phyloP scores from a whole-genome alignment of 2,329 filamentous ascomycete species.

The Colletotrichum echinochloae region DNA sequence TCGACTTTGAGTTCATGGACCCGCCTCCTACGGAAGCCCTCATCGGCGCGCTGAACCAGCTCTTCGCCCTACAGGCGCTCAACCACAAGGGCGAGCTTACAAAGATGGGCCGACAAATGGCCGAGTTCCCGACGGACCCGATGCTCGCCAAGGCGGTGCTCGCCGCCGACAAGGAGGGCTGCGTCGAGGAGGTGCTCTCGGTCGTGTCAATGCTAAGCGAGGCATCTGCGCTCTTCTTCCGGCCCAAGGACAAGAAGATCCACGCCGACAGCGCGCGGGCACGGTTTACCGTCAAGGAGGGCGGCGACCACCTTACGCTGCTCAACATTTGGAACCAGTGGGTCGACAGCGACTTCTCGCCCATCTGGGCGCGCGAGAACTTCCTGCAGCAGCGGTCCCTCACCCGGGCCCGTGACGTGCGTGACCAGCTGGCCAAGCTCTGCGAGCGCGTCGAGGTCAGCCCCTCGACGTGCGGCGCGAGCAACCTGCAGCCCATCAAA shows the following conservation, averaged over 20 bases:
- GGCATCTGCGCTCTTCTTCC: conserved; percentile 89
- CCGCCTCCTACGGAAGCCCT: conserved; percentile 90
- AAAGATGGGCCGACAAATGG: conserved; percentile 92
- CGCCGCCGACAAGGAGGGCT: conserved; percentile 89
- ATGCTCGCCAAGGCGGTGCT: conserved; percentile 92
- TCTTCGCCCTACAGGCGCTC: conserved; percentile 90
- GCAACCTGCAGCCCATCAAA: conserved; percentile 82
- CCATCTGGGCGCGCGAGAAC: conserved; percentile 91
- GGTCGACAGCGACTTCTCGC: conserved; percentile 90
- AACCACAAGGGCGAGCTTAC: conserved; percentile 92
- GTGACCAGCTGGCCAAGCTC: conserved; percentile 90
- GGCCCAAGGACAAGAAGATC: conserved; percentile 96
- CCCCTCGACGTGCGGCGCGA: conserved; percentile 74
- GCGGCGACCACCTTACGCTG: conserved; percentile 88
- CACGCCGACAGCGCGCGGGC: conserved; percentile 92
- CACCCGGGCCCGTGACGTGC: conserved; percentile 88
- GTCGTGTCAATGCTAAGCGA: conserved; percentile 96
- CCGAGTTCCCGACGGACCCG: conserved; percentile 92
- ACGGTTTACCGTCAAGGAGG: conserved; percentile 89
- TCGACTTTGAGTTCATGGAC: conserved; percentile 97
- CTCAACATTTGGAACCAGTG: conserved; percentile 97
- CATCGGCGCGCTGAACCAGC: conserved; percentile 87
- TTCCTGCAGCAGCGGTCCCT: conserved; percentile 93
- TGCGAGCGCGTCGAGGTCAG: conserved; percentile 93
- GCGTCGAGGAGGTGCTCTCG: conserved; percentile 90